Evolutionary conservation across 768 basidiomycete genomes (phyloP).

Genomic region (Boletus edulis): DNA sequence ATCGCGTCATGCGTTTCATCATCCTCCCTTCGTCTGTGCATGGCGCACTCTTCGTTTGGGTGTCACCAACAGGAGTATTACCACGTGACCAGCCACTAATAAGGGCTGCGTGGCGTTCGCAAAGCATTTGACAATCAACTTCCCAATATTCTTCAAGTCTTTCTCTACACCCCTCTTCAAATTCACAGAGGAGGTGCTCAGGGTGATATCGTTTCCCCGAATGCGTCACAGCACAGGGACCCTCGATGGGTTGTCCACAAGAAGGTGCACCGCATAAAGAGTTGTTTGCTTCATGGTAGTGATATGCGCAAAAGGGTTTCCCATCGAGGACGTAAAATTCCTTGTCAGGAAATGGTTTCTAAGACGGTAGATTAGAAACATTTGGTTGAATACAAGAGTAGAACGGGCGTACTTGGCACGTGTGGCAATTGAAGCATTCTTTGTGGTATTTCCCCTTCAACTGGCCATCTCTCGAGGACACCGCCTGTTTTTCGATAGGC

Average conservation of each 20-base stretch:
- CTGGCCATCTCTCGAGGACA: slow-evolving; percentile 90
- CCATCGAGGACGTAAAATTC: slow-evolving; percentile 91
- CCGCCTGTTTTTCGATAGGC: slow-evolving; percentile 88
- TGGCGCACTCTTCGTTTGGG: slow-evolving; percentile 8
- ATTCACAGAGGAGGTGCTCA: slow-evolving; percentile 84
- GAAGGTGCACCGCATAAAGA: slow-evolving; percentile 77
- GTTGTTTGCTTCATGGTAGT: slow-evolving; percentile 90
- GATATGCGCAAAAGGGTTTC: slow-evolving; percentile 87
- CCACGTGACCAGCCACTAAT: slow-evolving; percentile 23
- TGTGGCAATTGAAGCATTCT: slow-evolving; percentile 86
- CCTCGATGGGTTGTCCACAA: slow-evolving; percentile 91
- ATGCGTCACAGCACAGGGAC: slow-evolving; percentile 87
- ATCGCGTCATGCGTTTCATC: slow-evolving; percentile 75
- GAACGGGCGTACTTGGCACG: slow-evolving; percentile 60
- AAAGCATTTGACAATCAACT: slow-evolving; percentile 79
- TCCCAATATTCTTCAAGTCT: slow-evolving; percentile 85
- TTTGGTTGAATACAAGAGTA: background rate
- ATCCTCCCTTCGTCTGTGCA: slow-evolving; percentile 46
- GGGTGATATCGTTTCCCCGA: slow-evolving; percentile 82
- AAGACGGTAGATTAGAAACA: slow-evolving; percentile 6
- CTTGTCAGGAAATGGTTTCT: slow-evolving; percentile 90
- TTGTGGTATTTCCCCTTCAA: slow-evolving; percentile 94
- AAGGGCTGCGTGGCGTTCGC: slow-evolving; percentile 69
- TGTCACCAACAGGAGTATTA: slow-evolving; percentile 8
- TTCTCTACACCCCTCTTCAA: slow-evolving; percentile 51